Evolutionary conservation across 2,329 filamentous ascomycete species (phyloP).

Genomic region (Penicillium sp.): DNA sequence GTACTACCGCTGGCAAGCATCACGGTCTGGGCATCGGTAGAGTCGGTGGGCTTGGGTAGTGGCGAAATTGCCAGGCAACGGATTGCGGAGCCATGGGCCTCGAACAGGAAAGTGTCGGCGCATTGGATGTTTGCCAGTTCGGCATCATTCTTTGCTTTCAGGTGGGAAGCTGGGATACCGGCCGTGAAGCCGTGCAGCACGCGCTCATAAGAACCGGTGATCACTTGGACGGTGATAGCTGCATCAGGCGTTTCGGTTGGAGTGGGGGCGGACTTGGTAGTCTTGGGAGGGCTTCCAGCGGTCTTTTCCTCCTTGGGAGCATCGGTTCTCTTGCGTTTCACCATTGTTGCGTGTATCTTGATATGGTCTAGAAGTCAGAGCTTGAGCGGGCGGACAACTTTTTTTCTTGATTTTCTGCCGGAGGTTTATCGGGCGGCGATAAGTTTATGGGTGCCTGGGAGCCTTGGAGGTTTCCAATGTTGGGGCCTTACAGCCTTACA

Average conservation of each 20-base stretch:
- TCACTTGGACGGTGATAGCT: constrained; percentile 73
- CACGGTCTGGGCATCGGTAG: constrained; percentile 71
- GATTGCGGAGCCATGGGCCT: constrained; percentile 86
- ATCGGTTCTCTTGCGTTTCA: constrained; percentile 49
- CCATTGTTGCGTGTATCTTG: constrained; percentile 32
- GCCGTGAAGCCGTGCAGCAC: constrained; percentile 88
- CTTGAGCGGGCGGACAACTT: constrained; percentile 13
- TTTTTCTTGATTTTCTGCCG: constrained; percentile 26
- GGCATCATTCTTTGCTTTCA: constrained; percentile 29
- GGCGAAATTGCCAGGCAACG: constrained; percentile 85
- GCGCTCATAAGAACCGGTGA: constrained; percentile 92
- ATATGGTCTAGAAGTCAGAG: constrained; percentile 1
- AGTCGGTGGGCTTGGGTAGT: constrained; percentile 56
- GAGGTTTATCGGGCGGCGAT: constrained; percentile 17
- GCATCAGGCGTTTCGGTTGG: constrained; percentile 31
- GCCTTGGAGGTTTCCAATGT: background rate
- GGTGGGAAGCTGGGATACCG: constrained; percentile 54
- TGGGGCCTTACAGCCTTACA: constrained; percentile 1
- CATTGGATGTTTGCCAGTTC: constrained; percentile 61
- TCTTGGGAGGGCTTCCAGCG: constrained; percentile 32
- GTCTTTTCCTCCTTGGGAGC: constrained; percentile 28
- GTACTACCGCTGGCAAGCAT: constrained; percentile 89
- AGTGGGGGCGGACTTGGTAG: constrained; percentile 33
- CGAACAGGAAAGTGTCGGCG: constrained; percentile 92
- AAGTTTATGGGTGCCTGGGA: background rate